A percentile compares a stretch with the other conserved stretches of the same genome.
Evolutionary conservation across 2,329 filamentous ascomycete genomes (phyloP).

Genomic region (Colletotrichum sp.): DNA sequence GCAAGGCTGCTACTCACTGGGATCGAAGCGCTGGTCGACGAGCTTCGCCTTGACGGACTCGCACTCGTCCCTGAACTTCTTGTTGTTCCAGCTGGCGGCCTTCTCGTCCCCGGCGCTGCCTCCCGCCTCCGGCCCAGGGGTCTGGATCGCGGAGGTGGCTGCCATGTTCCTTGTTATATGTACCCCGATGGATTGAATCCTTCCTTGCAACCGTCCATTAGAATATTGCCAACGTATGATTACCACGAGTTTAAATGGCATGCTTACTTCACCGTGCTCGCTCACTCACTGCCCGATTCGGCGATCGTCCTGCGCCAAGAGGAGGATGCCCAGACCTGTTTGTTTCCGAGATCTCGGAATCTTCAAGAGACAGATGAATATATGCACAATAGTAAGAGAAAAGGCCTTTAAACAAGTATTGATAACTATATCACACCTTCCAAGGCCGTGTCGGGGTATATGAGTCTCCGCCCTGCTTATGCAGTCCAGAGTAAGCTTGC

Average conservation of each 20-base stretch:
- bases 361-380: not conserved
- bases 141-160: slow-evolving; percentile 6
- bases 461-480: not conserved
- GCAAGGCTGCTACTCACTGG: slow-evolving; percentile 29
- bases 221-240: not conserved
- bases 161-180: not conserved
- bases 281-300: not conserved
- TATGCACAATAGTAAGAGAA: not conserved
- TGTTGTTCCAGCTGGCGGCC: slow-evolving; percentile 31
- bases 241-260: not conserved
- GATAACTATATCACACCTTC: not conserved
- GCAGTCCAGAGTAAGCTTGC: not conserved
- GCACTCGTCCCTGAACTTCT: slow-evolving; percentile 49
- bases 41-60: slow-evolving; percentile 43
- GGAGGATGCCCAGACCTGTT: not conserved
- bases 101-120: slow-evolving; percentile 27
- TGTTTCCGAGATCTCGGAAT: not conserved
- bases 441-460: not conserved
- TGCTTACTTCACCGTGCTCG: not conserved
- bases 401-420: too few species aligned
- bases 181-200: not conserved
- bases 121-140: slow-evolving; percentile 12
- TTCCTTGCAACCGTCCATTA: not conserved
- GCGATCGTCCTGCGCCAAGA: not conserved
- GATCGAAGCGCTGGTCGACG: slow-evolving; percentile 50